Evolutionary conservation across 192 early-diverging fungal genomes (phyloP), one percentile per base, ranked within the genome.

Genomic region (Backusella liffmaniae): DNA sequence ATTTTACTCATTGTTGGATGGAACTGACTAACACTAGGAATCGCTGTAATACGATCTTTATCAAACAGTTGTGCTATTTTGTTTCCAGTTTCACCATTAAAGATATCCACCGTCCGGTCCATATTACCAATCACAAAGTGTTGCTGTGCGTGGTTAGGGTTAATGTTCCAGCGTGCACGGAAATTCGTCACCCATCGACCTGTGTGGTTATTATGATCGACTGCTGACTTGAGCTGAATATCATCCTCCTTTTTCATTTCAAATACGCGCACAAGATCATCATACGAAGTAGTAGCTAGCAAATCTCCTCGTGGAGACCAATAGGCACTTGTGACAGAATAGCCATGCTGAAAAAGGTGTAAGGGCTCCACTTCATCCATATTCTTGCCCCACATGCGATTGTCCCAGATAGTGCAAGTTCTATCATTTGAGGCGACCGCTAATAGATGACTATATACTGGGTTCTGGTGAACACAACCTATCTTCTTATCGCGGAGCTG

Each of bases 131-230:
- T 79, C 1, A 82, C 70, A 77, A 90, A 87, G 29, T 86, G 83
- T n/a, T 83, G 80, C 73, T 80, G 37, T 76, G 68, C 41, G 7
- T 59, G 81, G 49, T 8, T 5, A 15, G 80, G 74, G 56, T 84
- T 85, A 18, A 74, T 76, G 37, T 85, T 82, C 91, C 91, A 92
- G 4, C 77, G 79, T 2, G 91, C 86, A 13, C 90, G 87, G 46
- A 92, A 85, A 76, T 87, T 86, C 0, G 90, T 89, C 26, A 92
- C 87, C 91, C 91, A 92, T 62, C 89, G 79, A 69, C 90, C 89
- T 12, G 87, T 89, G 15, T 89, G 84, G 74, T 90, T 91, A 68
- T 92, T 89, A 71, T 92, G 90, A 8, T 41, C 73, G 70, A 92
- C 84, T 7, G 71, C 66, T 42, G 30, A 23, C 16, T 79, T 42